Conservation (phyloP, 768 basidiomycete genomes). For the Boletus coccyginus region DNA sequence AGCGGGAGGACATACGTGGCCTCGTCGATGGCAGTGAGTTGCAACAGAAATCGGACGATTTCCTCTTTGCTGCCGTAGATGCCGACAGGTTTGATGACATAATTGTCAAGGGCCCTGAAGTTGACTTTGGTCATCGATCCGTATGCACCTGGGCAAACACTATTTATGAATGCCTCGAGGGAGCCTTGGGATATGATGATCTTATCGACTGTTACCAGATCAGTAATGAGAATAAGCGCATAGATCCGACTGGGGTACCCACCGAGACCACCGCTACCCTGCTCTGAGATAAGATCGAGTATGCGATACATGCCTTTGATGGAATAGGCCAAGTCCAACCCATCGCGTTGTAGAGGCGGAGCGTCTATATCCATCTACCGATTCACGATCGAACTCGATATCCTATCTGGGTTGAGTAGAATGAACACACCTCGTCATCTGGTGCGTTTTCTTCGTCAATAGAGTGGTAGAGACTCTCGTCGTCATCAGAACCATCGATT, state of each 20-base stretch:
- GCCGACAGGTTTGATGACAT: slow-evolving; percentile 48
- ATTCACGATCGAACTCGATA: background rate
- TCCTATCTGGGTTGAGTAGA: background rate
- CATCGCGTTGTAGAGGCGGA: slow-evolving; percentile 5
- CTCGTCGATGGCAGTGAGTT: slow-evolving; percentile 36
- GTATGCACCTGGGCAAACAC: slow-evolving; percentile 50
- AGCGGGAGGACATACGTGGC: slow-evolving; percentile 33
- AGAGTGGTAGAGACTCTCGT: slow-evolving; percentile 16
- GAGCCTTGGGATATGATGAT: slow-evolving; percentile 57
- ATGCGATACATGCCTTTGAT: slow-evolving; percentile 50
- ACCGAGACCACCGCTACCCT: slow-evolving; percentile 53
- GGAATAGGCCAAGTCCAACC: slow-evolving; percentile 21
- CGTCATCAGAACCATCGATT: background rate
- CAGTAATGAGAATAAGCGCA: background rate
- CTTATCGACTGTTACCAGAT: slow-evolving; percentile 50
- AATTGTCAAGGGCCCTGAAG: slow-evolving; percentile 49
- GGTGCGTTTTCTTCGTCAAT: slow-evolving; percentile 1
- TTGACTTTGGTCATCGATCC: slow-evolving; percentile 52
- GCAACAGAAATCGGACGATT: slow-evolving; percentile 44
- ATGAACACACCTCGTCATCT: slow-evolving; percentile 11
- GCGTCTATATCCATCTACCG: slow-evolving; percentile 21
- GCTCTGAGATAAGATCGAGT: slow-evolving; percentile 52
- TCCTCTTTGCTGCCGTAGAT: slow-evolving; percentile 55
- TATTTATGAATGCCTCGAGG: slow-evolving; percentile 48
- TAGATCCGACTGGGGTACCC: background rate